phyloP scores from a whole-genome alignment of 192 early-diverging fungal species.

The Lobosporangium transversale region DNA sequence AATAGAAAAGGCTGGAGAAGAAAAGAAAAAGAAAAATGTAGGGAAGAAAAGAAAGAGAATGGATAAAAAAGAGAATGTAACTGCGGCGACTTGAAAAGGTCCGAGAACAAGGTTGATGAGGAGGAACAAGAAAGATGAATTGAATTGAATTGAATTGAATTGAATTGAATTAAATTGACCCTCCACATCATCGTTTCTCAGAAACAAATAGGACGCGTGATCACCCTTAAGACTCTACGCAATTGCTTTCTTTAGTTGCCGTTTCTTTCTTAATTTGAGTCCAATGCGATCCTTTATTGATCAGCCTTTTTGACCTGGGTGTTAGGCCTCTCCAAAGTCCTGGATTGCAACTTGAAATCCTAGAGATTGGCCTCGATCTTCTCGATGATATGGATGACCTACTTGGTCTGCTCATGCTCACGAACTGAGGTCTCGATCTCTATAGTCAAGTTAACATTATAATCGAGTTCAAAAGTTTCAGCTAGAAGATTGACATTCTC shows the following conservation, averaged over 20 bases:
- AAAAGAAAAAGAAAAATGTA: neutral
- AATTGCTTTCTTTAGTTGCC: neutral
- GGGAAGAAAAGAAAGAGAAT: neutral
- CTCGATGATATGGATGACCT: constrained; percentile 86
- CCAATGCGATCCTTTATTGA: no score
- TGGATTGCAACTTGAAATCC: constrained; percentile 69
- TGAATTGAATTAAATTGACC: neutral
- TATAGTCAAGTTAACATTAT: constrained; percentile 77
- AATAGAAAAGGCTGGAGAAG: neutral
- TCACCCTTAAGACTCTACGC: neutral
- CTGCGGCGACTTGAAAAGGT: neutral
- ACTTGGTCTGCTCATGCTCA: constrained; percentile 91
- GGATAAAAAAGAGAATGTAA: neutral
- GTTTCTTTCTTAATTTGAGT: neutral
- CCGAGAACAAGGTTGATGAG: neutral
- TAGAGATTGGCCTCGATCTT: constrained; percentile 74
- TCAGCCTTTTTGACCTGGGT: constrained; percentile 54
- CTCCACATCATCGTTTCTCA: neutral
- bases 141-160: neutral
- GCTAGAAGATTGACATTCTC: constrained; percentile 94
- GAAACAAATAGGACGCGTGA: neutral
- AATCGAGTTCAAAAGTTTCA: constrained; percentile 94
- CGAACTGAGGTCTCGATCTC: constrained; percentile 93
- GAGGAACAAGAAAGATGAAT: neutral
- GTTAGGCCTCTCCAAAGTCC: constrained; percentile 52